phyloP scores from a whole-genome alignment of 2,329 filamentous ascomycete genomes.

The Alternaria dauci region DNA sequence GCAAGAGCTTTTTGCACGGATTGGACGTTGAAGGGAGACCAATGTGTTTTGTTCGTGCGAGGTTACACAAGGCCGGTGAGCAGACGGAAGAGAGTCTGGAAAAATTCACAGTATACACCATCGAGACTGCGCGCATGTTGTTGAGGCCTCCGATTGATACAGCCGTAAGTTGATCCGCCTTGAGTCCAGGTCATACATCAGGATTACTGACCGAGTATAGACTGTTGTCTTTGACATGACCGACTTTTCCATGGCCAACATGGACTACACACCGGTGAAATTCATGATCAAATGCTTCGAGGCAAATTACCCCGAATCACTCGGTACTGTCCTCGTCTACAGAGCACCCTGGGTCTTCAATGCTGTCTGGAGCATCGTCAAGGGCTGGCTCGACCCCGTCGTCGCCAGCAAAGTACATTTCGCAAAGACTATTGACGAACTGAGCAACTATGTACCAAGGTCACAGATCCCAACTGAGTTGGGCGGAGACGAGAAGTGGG shows the following conservation, averaged over 20 bases:
- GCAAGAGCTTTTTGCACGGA: slow-evolving; percentile 93
- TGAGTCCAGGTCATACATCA: background rate
- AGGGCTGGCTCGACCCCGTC: slow-evolving; percentile 95
- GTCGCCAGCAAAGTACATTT: slow-evolving; percentile 95
- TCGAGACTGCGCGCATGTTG: slow-evolving; percentile 90
- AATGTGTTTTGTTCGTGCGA: slow-evolving; percentile 83
- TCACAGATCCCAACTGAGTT: slow-evolving; percentile 81
- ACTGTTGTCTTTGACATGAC: slow-evolving; percentile 97
- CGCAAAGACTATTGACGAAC: slow-evolving; percentile 79
- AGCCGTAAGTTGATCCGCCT: slow-evolving; percentile 69
- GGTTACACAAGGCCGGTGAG: slow-evolving; percentile 81
- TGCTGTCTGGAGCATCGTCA: slow-evolving; percentile 95
- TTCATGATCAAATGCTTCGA: slow-evolving; percentile 99
- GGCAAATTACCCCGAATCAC: slow-evolving; percentile 94
- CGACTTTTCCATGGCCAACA: slow-evolving; percentile 90
- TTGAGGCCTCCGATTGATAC: slow-evolving; percentile 85
- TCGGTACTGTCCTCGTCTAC: slow-evolving; percentile 90
- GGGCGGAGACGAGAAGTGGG: slow-evolving; percentile 85
- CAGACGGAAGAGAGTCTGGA: slow-evolving; percentile 85
- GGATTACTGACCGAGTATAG: slow-evolving; percentile 55
- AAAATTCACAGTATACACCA: slow-evolving; percentile 89
- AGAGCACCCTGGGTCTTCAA: slow-evolving; percentile 98
- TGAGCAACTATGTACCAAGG: slow-evolving; percentile 77
- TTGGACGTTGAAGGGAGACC: slow-evolving; percentile 84
- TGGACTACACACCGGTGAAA: slow-evolving; percentile 97